Percentiles rank a stretch among this genome's conserved stretches.
Evolutionary conservation across 1,139 yeast genomes (phyloP).

Genomic region (Sugiyamaella pinicola): DNA sequence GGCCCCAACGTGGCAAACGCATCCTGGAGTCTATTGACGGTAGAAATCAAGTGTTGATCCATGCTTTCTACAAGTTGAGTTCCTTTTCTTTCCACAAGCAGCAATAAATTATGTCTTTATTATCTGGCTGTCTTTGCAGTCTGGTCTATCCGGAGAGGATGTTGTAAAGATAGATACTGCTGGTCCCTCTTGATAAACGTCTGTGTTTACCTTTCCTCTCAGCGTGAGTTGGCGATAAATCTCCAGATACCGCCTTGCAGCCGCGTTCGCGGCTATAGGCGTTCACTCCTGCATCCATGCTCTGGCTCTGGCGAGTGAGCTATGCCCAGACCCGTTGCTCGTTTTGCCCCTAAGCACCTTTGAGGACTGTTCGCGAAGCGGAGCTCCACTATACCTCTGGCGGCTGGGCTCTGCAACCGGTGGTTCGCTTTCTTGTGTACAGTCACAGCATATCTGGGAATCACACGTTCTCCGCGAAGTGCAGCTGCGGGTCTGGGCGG

Average conservation of each 20-base stretch:
- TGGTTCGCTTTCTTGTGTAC: too few relatives aligned
- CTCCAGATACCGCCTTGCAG: neutral
- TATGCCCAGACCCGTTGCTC: too few relatives aligned
- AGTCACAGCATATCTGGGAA: too few relatives aligned
- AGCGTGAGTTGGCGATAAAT: neutral
- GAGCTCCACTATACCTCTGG: too few relatives aligned
- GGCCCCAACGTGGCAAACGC: constrained; percentile 93
- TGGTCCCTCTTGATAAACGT: neutral
- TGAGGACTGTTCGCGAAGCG: too few relatives aligned
- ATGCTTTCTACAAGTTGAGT: constrained; percentile 41
- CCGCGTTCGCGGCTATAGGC: neutral
- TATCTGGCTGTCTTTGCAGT: neutral
- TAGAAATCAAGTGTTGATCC: constrained; percentile 88
- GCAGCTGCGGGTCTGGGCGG: too few relatives aligned
- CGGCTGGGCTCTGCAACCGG: too few relatives aligned
- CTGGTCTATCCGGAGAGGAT: neutral
- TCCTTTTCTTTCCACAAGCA: neutral
- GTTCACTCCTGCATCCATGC: too few relatives aligned
- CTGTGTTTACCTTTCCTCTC: neutral
- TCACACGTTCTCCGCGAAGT: too few relatives aligned
- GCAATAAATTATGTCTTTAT: neutral
- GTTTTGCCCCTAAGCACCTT: too few relatives aligned
- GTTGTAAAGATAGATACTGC: neutral
- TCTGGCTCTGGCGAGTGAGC: too few relatives aligned
- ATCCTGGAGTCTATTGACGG: constrained; percentile 81